These are phyloP conservation scores for Clonostachys rhizophaga DNA, from an alignment of 2,329 filamentous ascomycete species.

Conservation along the genomic window DNA sequence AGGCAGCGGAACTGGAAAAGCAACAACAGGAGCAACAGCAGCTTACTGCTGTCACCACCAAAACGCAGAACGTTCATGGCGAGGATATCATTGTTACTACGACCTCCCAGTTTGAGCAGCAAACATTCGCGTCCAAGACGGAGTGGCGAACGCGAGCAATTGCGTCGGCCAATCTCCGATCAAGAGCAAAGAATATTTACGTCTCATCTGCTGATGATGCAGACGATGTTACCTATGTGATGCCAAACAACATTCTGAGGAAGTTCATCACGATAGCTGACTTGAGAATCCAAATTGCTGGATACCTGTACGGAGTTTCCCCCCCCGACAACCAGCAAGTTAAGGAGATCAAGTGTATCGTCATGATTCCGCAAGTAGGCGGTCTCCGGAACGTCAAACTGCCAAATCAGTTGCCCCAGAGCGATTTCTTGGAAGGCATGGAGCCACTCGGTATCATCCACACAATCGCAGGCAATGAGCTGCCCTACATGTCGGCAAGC, in stretches of 20 bases:
- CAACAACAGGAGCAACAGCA: slow-evolving; percentile 97
- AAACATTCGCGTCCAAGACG: slow-evolving; percentile 96
- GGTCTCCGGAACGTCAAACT: slow-evolving; percentile 89
- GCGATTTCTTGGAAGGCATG: slow-evolving; percentile 80
- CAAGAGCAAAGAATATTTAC: slow-evolving; percentile 95
- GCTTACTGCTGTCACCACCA: slow-evolving; percentile 93
- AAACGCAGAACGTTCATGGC: slow-evolving; percentile 94
- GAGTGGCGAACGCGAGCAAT: slow-evolving; percentile 98
- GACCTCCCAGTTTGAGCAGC: slow-evolving; percentile 95
- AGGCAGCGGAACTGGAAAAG: slow-evolving; percentile 98
- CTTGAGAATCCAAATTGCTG: slow-evolving; percentile 91
- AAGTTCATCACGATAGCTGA: slow-evolving; percentile 97
- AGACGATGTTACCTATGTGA: slow-evolving; percentile 92
- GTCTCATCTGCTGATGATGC: slow-evolving; percentile 93
- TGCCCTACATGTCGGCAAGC: slow-evolving; percentile 90
- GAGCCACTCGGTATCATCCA: slow-evolving; percentile 95
- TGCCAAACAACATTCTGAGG: slow-evolving; percentile 98
- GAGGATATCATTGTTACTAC: slow-evolving; percentile 99
- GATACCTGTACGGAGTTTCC: slow-evolving; percentile 89
- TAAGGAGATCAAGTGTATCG: slow-evolving; percentile 94
- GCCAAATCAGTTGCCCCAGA: slow-evolving; percentile 83
- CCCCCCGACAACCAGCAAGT: slow-evolving; percentile 93
- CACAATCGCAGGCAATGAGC: slow-evolving; percentile 90
- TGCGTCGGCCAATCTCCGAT: slow-evolving; percentile 91
- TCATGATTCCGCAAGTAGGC: slow-evolving; percentile 96